These are phyloP conservation scores for Lentinula guzmanii DNA, from an alignment of 768 basidiomycete species.

Conservation along the genomic window DNA sequence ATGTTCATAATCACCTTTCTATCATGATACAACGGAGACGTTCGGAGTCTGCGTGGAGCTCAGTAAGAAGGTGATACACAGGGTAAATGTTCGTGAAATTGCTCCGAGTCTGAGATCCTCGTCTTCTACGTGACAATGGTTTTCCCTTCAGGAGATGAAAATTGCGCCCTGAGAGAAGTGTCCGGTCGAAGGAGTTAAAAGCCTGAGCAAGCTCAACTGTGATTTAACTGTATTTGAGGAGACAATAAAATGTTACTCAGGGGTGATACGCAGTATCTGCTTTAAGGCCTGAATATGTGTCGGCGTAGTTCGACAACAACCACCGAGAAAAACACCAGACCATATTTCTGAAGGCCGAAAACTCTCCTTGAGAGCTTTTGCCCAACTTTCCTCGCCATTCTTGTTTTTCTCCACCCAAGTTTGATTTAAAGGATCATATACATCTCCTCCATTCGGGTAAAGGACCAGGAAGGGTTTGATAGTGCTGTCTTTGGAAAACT, in stretches of 20 bases:
- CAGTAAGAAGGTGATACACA: too few species aligned
- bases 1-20: too few species aligned
- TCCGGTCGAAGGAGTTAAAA: background rate
- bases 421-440: constrained; percentile 41
- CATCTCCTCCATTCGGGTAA: constrained; percentile 66
- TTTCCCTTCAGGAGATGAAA: too few species aligned
- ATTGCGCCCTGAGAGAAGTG: too few species aligned
- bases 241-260: background rate
- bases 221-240: background rate
- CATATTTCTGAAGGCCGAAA: constrained; percentile 23
- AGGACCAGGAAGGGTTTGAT: constrained; percentile 49
- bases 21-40: too few species aligned
- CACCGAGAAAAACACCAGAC: constrained; percentile 55
- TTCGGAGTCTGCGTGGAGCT: too few species aligned
- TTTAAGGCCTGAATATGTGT: constrained; percentile 36
- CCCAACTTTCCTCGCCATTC: constrained; percentile 26
- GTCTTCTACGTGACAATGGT: too few species aligned
- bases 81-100: too few species aligned
- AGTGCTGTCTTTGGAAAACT: constrained; percentile 9
- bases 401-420: constrained; percentile 30
- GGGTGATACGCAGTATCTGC: background rate
- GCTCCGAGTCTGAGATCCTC: too few species aligned
- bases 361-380: constrained; percentile 19
- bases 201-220: too few species aligned
- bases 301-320: constrained; percentile 62